Conservation (phyloP, 805 yeast genomes). For the Candida chauliodis region DNA sequence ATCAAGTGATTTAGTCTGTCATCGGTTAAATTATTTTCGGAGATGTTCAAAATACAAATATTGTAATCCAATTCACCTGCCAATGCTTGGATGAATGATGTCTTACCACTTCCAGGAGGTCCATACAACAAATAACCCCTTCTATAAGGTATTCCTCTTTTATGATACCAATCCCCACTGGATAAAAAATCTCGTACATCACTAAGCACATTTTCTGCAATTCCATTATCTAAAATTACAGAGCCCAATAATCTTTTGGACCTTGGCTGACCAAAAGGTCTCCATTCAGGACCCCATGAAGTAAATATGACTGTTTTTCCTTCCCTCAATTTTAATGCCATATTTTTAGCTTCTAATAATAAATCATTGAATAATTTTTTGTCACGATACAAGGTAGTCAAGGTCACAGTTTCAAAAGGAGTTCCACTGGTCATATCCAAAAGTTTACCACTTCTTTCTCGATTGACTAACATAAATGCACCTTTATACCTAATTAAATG, state of each 20-base stretch:
- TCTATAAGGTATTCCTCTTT: conserved; percentile 96
- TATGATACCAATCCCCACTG: conserved; percentile 88
- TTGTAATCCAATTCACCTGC: conserved; percentile 96
- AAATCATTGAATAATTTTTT: conserved; percentile 64
- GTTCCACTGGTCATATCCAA: conserved; percentile 87
- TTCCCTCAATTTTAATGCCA: conserved; percentile 79
- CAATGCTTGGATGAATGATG: conserved; percentile 91
- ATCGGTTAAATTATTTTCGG: conserved; percentile 90
- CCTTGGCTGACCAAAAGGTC: conserved; percentile 95
- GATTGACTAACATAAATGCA: conserved; percentile 80
- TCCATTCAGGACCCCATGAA: conserved; percentile 98
- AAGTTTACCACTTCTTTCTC: conserved; percentile 87
- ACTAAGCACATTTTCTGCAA: conserved; percentile 57
- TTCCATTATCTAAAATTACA: conserved; percentile 76
- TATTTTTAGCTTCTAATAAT: conserved; percentile 74
- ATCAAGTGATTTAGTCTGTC: conserved; percentile 91
- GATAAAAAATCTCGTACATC: conserved; percentile 80
- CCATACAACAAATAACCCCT: conserved; percentile 93
- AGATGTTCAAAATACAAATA: conserved; percentile 85
- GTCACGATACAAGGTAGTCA: conserved; percentile 86
- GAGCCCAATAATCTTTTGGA: conserved; percentile 80
- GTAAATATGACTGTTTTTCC: conserved; percentile 94
- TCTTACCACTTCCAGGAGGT: conserved; percentile 97
- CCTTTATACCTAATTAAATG: conserved; percentile 83
- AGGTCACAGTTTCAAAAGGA: conserved; percentile 93